Percentiles rank a stretch among this genome's conserved stretches.
Evolutionary conservation across 805 yeast genomes (phyloP).

Genomic region (Pichia ethanolica): DNA sequence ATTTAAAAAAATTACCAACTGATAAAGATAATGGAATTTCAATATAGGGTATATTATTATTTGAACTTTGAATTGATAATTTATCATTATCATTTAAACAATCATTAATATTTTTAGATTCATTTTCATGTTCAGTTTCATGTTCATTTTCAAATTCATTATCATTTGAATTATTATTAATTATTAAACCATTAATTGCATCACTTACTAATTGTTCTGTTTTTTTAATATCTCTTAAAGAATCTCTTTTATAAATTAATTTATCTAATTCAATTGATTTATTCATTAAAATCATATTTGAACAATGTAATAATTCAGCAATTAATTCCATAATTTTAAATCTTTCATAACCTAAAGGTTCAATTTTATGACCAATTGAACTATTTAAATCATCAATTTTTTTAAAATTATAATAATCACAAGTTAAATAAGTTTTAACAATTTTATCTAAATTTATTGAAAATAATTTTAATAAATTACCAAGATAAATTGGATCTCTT

Average conservation of each 20-base stretch:
- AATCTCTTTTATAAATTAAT: constrained; percentile 63
- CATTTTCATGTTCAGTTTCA: too few relatives aligned
- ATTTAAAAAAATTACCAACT: constrained; percentile 81
- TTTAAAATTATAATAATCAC: constrained; percentile 16
- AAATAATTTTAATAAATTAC: constrained; percentile 72
- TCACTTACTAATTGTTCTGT: constrained; percentile 30
- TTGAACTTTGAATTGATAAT: neutral
- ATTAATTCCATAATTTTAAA: constrained; percentile 85
- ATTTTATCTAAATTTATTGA: constrained; percentile 37
- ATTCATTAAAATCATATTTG: constrained; percentile 88
- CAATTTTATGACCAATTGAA: constrained; percentile 49
- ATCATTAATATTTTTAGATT: neutral
- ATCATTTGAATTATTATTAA: constrained; percentile 12
- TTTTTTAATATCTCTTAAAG: constrained; percentile 50
- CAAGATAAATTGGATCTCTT: constrained; percentile 88
- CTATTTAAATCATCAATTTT: constrained; percentile 27
- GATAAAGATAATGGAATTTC: constrained; percentile 24
- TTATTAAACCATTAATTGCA: constrained; percentile 28
- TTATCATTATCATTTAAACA: constrained; percentile 19
- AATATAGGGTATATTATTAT: constrained; percentile 16
- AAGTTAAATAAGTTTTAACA: constrained; percentile 26
- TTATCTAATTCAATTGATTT: constrained; percentile 57
- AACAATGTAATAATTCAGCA: constrained; percentile 91
- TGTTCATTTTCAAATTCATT: neutral
- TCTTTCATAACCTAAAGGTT: constrained; percentile 82